Evolutionary conservation across 192 early-diverging fungal species (phyloP).

Genomic region (Entomortierella lignicola): DNA sequence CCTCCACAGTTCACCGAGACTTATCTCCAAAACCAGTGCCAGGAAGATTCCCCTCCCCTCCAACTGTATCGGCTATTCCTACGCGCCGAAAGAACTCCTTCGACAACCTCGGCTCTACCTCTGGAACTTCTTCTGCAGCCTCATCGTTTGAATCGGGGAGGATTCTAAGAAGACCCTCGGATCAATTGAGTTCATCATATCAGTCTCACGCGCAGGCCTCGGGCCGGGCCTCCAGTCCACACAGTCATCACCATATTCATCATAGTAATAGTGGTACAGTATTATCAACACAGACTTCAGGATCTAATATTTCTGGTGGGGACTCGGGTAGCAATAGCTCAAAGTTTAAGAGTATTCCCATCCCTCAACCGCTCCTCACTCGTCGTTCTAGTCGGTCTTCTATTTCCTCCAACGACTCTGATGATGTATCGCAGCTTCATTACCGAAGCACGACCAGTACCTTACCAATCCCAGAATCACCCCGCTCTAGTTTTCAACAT

Average conservation of each 20-base stretch:
- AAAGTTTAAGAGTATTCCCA: conserved; percentile 54
- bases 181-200: conserved; percentile 45
- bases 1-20: conserved; percentile 33
- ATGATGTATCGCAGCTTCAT: conserved; percentile 36
- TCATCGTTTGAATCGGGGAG: conserved; percentile 47
- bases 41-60: conserved; percentile 29
- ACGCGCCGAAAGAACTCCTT: conserved; percentile 46
- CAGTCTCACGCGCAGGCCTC: conserved; percentile 26
- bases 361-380: conserved; percentile 51
- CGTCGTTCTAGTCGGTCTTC: conserved; percentile 51
- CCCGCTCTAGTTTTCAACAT: conserved; percentile 24
- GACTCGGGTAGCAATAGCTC: conserved; percentile 28
- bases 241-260: conserved; percentile 19
- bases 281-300: conserved; percentile 9
- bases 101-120: conserved; percentile 42
- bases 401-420: conserved; percentile 48
- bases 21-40: conserved; percentile 45
- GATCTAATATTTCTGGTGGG: conserved; percentile 19
- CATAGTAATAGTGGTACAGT: conserved; percentile 11
- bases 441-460: conserved; percentile 28
- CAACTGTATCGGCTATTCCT: conserved; percentile 34
- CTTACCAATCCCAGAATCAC: conserved; percentile 41
- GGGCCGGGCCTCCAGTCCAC: conserved; percentile 9
- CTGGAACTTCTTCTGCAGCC: conserved; percentile 43
- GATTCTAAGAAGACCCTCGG: conserved; percentile 36